Evolutionary conservation across 495 filamentous ascomycete species (phyloP).

Genomic region (Neurospora terricola): DNA sequence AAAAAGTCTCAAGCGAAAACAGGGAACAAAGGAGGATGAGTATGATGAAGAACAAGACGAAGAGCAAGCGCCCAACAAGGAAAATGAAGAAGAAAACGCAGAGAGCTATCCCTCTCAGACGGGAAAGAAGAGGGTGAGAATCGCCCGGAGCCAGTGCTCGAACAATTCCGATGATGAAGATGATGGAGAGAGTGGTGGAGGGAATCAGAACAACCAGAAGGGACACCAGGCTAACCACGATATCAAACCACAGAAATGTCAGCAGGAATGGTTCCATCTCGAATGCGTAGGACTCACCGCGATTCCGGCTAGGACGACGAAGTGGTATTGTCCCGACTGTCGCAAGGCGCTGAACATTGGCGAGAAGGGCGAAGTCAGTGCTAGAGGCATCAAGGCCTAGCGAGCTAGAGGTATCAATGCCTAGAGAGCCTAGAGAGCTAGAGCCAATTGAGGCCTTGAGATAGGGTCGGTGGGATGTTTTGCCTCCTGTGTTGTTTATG

Average conservation of each 20-base stretch:
- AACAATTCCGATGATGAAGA: not conserved
- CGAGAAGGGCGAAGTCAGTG: constrained; percentile 44
- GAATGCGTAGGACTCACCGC: constrained; percentile 72
- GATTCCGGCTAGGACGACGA: constrained; percentile 64
- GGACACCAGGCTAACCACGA: constrained; percentile 7
- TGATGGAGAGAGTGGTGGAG: not conserved
- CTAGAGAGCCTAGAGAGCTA: constrained; percentile 19
- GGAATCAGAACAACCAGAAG: not conserved
- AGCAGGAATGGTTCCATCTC: constrained; percentile 89
- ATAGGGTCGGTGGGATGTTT: not conserved
- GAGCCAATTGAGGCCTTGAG: not conserved
- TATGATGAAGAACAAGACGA: not conserved
- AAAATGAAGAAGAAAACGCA: not conserved
- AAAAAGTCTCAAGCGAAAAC: not conserved
- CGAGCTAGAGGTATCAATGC: not conserved
- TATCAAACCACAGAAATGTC: constrained; percentile 42
- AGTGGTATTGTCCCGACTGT: constrained; percentile 95
- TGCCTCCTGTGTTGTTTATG: not conserved
- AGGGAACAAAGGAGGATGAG: not conserved
- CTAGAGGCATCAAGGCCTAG: constrained; percentile 42
- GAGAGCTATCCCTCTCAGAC: not conserved
- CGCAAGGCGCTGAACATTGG: constrained; percentile 55
- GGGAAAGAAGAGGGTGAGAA: not conserved
- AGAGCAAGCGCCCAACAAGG: not conserved
- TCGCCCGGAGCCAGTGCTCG: not conserved